Percentiles rank a stretch among this genome's conserved stretches.
These are phyloP conservation scores for Umbelopsis sp. DNA, from an alignment of 192 early-diverging fungal species.

Conservation along the genomic window DNA sequence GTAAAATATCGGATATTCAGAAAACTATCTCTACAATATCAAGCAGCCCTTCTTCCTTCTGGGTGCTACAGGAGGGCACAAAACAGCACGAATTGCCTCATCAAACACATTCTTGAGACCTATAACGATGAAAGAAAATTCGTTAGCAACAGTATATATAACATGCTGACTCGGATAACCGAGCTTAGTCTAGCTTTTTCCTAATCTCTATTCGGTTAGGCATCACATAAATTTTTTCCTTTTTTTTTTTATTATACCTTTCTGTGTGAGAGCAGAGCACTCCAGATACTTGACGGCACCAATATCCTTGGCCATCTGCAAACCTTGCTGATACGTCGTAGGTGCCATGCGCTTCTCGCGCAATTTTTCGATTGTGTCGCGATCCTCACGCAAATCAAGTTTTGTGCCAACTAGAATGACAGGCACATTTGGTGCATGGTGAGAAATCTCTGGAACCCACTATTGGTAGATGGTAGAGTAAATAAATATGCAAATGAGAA, in stretches of 20 bases:
- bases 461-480: constrained; percentile 56
- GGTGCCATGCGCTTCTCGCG: constrained; percentile 76
- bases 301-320: constrained; percentile 78
- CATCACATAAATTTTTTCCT: no score
- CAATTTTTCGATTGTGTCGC: constrained; percentile 77
- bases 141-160: background rate
- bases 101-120: constrained; percentile 90
- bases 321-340: constrained; percentile 77
- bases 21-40: constrained; percentile 55
- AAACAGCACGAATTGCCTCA: constrained; percentile 86
- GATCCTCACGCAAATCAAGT: constrained; percentile 89
- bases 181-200: background rate
- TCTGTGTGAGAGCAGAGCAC: constrained; percentile 91
- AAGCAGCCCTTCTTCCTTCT: constrained; percentile 65
- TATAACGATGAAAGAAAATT: background rate
- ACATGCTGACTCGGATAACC: background rate
- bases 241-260: constrained; percentile 48
- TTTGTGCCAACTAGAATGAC: constrained; percentile 89
- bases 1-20: constrained; percentile 17
- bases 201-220: no score
- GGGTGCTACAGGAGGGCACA: constrained; percentile 55
- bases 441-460: constrained; percentile 89
- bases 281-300: constrained; percentile 84
- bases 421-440: constrained; percentile 86
- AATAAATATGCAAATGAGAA: background rate